Base-by-base conservation (phyloP, 352 stramenopile genomes). In the Phytophthora agathidicida region DNA sequence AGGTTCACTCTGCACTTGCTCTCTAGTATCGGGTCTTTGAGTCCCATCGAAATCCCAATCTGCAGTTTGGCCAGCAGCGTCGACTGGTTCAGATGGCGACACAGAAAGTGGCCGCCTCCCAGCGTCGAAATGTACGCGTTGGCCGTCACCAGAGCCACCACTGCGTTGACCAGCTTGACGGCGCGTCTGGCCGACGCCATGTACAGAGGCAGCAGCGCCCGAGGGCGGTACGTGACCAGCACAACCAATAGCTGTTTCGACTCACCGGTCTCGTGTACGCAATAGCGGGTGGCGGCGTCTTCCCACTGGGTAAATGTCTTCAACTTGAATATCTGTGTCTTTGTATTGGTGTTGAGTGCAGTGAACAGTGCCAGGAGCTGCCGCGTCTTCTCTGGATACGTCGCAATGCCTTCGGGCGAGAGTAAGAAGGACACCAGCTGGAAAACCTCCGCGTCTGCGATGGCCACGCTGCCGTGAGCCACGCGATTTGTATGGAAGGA, bases 81-180 rank as follows among this genome's bases (percentile, higher is more conserved):
- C 35, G 85, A 85, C 39, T 86, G 77, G 44, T 77, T 69, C 41
- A 94, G 56, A 48, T 94, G 85, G 23, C 75, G 71, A 41, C 85
- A 94, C 38, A 94, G 43, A 42, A 94, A 94, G 57, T 92, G 84
- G 17, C 85, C 85, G 9, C 85, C 85, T 24, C 85, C 85, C 2
- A 94, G 69, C 46, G 85, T 94, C 50, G 85, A 94, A 41, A 94
- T 83, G 67, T 91, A 94, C 38, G 84, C 84, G 60, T 94, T 94
- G 1, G 83, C 82, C 0, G 84, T 94, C 38, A 94, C 82, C 2
- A 94, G 64, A 17, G 84, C 80, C 22, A 92, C 77, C 7, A 91
- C 74, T 6, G 70, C 80, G 36, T 92, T 71, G 7, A 89, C 82
- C 28, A 94, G 78, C 13, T 59, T 71, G 30, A 91, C 80, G 2